These are phyloP conservation scores for Cerioporus squamosus DNA, from an alignment of 1,284 basidiomycete genomes.

Conservation along the genomic window DNA sequence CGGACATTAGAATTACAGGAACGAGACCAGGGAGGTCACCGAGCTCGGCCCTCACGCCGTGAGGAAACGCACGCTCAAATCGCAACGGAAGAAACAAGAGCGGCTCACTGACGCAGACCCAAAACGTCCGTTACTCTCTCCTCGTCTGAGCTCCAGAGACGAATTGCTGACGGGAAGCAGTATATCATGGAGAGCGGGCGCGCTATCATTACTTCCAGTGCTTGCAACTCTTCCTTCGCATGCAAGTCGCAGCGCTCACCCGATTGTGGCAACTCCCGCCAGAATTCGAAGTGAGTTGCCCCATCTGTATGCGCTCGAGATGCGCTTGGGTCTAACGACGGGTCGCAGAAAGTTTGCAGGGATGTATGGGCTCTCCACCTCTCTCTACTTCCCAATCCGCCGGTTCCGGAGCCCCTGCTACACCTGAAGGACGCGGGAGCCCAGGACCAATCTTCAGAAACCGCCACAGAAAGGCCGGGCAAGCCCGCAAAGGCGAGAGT, in stretches of 20 bases:
- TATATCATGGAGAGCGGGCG: conserved; percentile 79
- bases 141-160: not conserved
- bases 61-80: conserved; percentile 66
- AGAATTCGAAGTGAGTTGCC: conserved; percentile 71
- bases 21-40: conserved; percentile 66
- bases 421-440: conserved; percentile 41
- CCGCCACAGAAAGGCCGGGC: conserved; percentile 4
- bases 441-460: not conserved
- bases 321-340: not conserved
- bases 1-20: conserved; percentile 66
- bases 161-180: conserved; percentile 43
- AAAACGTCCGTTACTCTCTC: conserved; percentile 46
- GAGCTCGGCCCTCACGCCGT: conserved; percentile 62
- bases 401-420: conserved; percentile 61
- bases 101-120: conserved; percentile 55
- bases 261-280: conserved; percentile 73
- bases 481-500: conserved; percentile 2
- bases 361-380: conserved; percentile 86
- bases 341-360: conserved; percentile 69
- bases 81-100: conserved; percentile 52
- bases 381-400: conserved; percentile 61
- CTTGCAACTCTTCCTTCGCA: conserved; percentile 77
- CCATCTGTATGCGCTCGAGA: not conserved
- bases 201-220: conserved; percentile 83
- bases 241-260: conserved; percentile 70